phyloP scores from a whole-genome alignment of 768 basidiomycete genomes.

The Baorangia bicolor region DNA sequence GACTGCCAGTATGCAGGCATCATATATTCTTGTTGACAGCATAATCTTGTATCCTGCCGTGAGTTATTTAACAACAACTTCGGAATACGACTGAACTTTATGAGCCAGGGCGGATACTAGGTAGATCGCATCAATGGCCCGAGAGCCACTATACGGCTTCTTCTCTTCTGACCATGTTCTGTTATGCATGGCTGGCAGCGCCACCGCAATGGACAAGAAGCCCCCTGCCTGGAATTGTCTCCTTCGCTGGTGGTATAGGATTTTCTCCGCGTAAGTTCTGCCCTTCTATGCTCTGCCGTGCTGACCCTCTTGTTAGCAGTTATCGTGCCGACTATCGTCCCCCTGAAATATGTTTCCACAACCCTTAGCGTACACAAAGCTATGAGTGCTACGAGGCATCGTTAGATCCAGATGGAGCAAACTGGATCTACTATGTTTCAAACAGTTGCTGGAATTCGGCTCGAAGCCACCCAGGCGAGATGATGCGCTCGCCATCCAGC shows the following conservation, averaged over 20 bases:
- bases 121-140: conserved; percentile 58
- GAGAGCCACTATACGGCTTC: conserved; percentile 59
- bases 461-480: conserved; percentile 34
- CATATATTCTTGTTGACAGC: conserved; percentile 69
- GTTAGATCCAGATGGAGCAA: conserved; percentile 43
- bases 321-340: conserved; percentile 70
- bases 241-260: conserved; percentile 69
- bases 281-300: not conserved
- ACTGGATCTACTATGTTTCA: conserved; percentile 72
- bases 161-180: conserved; percentile 56
- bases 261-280: conserved; percentile 57
- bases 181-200: conserved; percentile 65
- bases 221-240: conserved; percentile 58
- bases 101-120: conserved; percentile 57
- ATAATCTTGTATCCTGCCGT: conserved; percentile 71
- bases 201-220: conserved; percentile 57
- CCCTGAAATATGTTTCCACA: conserved; percentile 71
- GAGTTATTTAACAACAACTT: conserved; percentile 21
- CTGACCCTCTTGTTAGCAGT: conserved; percentile 53
- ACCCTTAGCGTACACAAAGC: conserved; percentile 78
- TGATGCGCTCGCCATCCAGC: conserved; percentile 43
- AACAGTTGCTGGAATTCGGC: conserved; percentile 65
- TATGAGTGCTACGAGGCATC: conserved; percentile 40
- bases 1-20: conserved; percentile 61
- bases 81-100: not conserved